Percentiles rank a stretch among this genome's conserved stretches.
phyloP scores from a whole-genome alignment of 345 rosid species.

The Boechera divaricarpa region DNA sequence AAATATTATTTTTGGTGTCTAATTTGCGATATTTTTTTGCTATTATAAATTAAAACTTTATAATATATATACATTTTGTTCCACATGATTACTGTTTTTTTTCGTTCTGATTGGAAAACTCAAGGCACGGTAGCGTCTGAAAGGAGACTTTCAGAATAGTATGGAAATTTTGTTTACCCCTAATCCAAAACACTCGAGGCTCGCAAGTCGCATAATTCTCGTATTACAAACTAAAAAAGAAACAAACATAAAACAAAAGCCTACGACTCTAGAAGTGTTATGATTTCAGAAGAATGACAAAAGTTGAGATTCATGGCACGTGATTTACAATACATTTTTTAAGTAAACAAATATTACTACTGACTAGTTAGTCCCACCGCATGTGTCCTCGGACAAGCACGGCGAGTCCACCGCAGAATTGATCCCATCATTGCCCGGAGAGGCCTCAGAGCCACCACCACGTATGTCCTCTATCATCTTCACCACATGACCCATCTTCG shows the following conservation, averaged over 20 bases:
- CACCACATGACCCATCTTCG: conserved; percentile 63
- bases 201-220: not conserved
- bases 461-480: conserved; percentile 78
- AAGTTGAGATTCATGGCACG: conserved; percentile 25
- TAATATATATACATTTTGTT: too few relatives aligned
- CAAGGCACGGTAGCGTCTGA: not conserved
- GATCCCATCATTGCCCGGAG: conserved; percentile 63
- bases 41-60: too few relatives aligned
- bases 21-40: too few relatives aligned
- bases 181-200: not conserved
- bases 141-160: too few relatives aligned
- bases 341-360: conserved; percentile 38
- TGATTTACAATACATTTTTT: conserved; percentile 19
- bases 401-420: conserved; percentile 80
- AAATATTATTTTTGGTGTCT: too few relatives aligned
- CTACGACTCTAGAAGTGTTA: conserved; percentile 16
- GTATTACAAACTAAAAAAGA: not conserved
- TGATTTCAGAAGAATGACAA: not conserved
- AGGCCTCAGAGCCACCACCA: conserved; percentile 53
- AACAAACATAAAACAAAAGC: not conserved
- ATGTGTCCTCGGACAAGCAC: conserved; percentile 73
- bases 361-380: conserved; percentile 58
- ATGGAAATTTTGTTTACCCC: not conserved
- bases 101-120: not conserved
- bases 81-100: too few relatives aligned